Base-by-base conservation (phyloP, 2,329 filamentous ascomycete species). In the Intubia oerlemansii region DNA sequence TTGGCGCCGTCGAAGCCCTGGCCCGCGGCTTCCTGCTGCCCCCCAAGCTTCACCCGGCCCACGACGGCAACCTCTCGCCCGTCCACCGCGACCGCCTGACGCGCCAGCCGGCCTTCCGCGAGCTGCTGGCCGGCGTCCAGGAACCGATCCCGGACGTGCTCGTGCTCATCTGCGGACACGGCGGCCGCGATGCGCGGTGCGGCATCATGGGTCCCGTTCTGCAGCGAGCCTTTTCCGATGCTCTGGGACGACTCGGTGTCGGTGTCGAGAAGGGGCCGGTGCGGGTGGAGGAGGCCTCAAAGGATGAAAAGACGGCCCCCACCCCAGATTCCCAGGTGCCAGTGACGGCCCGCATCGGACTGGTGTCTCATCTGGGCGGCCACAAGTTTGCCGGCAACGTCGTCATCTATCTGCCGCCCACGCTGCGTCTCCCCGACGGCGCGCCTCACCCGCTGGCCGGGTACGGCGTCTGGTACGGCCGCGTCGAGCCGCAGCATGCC, bases 121-220 rank as follows among this genome's bases (percentile, higher is more conserved):
- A 34, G 31, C 53, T 52, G 20, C 53, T 80, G 3, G 49, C 51
- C 2, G 58, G 60, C 2, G 70, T 79, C 5, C 52, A 62, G 9
- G 62, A 69, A 33, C 24, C 21, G 15, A 62, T 77, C 7, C 43
- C 62, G 11, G 73, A 82, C 36, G 57, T 82, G 5, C 41, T 79
- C n/a, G 66, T 98, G 17, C 53, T 95, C 13, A 74, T 93, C 24
- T 98, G 88, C 44, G 81, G 82, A 0, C 88, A 98, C 41, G 76
- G 74, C 10, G 70, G 71, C 3, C 61, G 88, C 9, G 88, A 98
- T 44, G 55, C 59, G 41, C 63, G 88, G 29, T 98, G 88, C 43
- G 85, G 88, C 0, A 52, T 79, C 14, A 58, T 85, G 37, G 84
- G 80, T 0, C 81, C 82, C 0, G 50, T 80, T 2, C 54, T 95